Conservation (phyloP, 129 eudicot species). For the Arctium minus region DNA sequence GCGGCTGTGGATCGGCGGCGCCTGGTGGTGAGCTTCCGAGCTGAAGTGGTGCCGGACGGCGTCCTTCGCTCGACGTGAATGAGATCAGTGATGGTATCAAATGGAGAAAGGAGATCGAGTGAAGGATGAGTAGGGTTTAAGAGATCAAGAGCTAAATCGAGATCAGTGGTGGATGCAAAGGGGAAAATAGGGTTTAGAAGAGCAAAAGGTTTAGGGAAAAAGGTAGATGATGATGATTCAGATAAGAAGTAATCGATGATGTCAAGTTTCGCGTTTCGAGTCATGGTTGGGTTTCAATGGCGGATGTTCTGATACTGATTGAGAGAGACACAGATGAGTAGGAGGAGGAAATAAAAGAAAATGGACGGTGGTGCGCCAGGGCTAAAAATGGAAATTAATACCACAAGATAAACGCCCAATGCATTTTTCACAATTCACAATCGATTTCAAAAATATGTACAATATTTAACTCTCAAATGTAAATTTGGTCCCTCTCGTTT, state of each 20-base stretch:
- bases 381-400: conserved; percentile 10
- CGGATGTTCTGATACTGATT: conserved; percentile 29
- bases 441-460: not conserved
- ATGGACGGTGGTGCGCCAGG: conserved; percentile 11
- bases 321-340: conserved; percentile 16
- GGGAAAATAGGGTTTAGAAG: conserved; percentile 6
- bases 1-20: conserved; percentile 24
- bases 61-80: conserved; percentile 46
- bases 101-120: conserved; percentile 33
- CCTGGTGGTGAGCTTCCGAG: conserved; percentile 39
- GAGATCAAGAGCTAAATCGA: conserved; percentile 47
- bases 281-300: conserved; percentile 25
- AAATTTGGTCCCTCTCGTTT: too few relatives aligned
- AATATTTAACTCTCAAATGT: too few relatives aligned
- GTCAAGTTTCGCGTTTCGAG: conserved; percentile 25
- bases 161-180: conserved; percentile 24
- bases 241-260: conserved; percentile 28
- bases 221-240: conserved; percentile 1
- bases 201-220: conserved; percentile 11
- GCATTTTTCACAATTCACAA: not conserved
- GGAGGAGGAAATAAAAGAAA: not conserved
- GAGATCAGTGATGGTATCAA: conserved; percentile 51
- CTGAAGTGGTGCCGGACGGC: conserved; percentile 34
- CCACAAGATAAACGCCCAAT: not conserved
- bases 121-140: conserved; percentile 26